Evolutionary conservation across 2,329 filamentous ascomycete genomes (phyloP), one percentile per base, ranked within the genome.

Genomic region (Epicoccum nigrum): DNA sequence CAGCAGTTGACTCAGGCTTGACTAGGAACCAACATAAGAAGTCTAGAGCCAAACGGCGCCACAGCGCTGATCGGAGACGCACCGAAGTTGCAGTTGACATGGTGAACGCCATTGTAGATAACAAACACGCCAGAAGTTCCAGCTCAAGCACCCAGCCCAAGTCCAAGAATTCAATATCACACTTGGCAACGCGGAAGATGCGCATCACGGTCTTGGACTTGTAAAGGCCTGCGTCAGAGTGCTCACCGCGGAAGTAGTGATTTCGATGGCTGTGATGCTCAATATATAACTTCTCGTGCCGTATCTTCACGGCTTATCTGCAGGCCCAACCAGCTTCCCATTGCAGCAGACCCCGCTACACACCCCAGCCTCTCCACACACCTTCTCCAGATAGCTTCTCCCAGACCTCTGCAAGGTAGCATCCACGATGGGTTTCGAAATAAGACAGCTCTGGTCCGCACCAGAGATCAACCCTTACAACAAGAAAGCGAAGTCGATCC

Each of bases 401-500:
- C 44, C 44, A 41, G 45, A 45, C 16, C 16, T 33, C 44, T 42
- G 50, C 39, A 28, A 37, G 37, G 25, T 45, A 39, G 35, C 38
- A 38, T 30, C 39, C 55, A 63, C 28, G 30, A 73, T 73, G 70
- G 68, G 68, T 45, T 73, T 73, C 57, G 35, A 67, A 50, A 17
- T 72, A 8, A 69, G 56, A 38, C 61, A 65, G 55, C 69, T 73
- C 52, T 72, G 70, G 70, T 64, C 56, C 1, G 80, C 83, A 25
- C 90, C 91, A 32, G 84, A 88, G 70, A 76, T 95, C 76, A 95
- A 96, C 72, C 90, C 91, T 8, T 83, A 91, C 76, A 96, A 88
- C 77, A 81, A 83, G 51, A 96, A 96, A 72, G 92, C 92, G 45
- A 85, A 83, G 54, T 89, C 89, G 0, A 84, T 96, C 38, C 92